These are phyloP conservation scores for Talinum fruticosum DNA, from an alignment of 148 eudicot species.

Conservation along the genomic window DNA sequence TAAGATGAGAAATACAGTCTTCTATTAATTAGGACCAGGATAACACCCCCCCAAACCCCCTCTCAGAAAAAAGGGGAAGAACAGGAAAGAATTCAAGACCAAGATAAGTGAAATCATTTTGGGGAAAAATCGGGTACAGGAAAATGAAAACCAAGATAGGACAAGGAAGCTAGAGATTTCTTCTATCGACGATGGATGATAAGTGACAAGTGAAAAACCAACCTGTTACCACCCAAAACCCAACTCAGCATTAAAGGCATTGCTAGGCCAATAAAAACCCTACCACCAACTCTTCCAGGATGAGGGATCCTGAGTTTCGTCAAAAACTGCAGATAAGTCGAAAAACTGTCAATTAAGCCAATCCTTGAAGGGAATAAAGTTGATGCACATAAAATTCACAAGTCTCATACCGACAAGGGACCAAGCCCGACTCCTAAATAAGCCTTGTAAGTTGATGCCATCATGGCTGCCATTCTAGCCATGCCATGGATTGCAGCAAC, in stretches of 20 bases:
- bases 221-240: slow-evolving; percentile 98
- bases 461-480: slow-evolving; percentile 85
- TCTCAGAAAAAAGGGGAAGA: no score
- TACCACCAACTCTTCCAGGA: slow-evolving; percentile 96
- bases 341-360: slow-evolving; percentile 6
- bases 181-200: background rate
- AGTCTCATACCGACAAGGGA: slow-evolving; percentile 37
- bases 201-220: background rate
- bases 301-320: slow-evolving; percentile 84
- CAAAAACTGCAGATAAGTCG: slow-evolving; percentile 56
- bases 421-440: slow-evolving; percentile 85
- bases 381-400: background rate
- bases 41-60: no score
- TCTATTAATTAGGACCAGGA: no score
- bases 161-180: background rate
- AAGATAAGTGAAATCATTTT: no score
- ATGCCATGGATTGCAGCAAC: slow-evolving; percentile 73
- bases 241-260: slow-evolving; percentile 96
- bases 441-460: slow-evolving; percentile 83
- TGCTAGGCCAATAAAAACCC: slow-evolving; percentile 67
- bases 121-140: no score
- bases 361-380: background rate
- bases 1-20: no score
- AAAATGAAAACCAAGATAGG: background rate
- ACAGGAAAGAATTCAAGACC: no score